Evolutionary conservation across 1,284 basidiomycete species (phyloP).

Genomic region (Moniliella sp.): DNA sequence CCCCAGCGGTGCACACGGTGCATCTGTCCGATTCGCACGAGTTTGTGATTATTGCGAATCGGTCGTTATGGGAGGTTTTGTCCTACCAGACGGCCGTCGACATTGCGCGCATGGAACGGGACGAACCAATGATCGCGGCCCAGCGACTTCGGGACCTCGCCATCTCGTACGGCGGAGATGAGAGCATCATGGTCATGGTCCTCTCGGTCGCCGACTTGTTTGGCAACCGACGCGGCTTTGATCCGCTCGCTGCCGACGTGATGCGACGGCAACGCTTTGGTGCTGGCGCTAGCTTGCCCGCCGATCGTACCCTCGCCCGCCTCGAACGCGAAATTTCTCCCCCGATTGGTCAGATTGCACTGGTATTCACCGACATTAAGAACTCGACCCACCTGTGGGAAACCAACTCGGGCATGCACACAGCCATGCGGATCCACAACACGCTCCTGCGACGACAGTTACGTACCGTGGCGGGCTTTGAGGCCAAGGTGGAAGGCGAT

Average conservation of each 20-base stretch:
- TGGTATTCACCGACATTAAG: slow-evolving; percentile 94
- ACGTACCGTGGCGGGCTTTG: slow-evolving; percentile 80
- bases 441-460: slow-evolving; percentile 63
- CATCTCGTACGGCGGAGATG: slow-evolving; percentile 82
- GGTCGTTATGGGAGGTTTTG: slow-evolving; percentile 78
- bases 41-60: slow-evolving; percentile 85
- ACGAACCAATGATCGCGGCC: slow-evolving; percentile 85
- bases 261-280: no score
- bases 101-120: slow-evolving; percentile 60
- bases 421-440: slow-evolving; percentile 81
- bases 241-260: slow-evolving; percentile 38
- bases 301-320: slow-evolving; percentile 37
- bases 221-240: slow-evolving; percentile 41
- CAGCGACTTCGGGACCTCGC: slow-evolving; percentile 92
- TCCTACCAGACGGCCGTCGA: slow-evolving; percentile 90
- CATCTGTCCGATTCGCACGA: slow-evolving; percentile 68
- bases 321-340: slow-evolving; percentile 65
- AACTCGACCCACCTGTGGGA: slow-evolving; percentile 97
- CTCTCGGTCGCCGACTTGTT: slow-evolving; percentile 64
- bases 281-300: slow-evolving; percentile 18
- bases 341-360: slow-evolving; percentile 66
- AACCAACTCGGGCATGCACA: slow-evolving; percentile 81
- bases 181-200: slow-evolving; percentile 94
- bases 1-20: slow-evolving; percentile 54
- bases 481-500: slow-evolving; percentile 98